Conservation (phyloP, 805 yeast species). For the Saccharomycopsis babjevae region DNA sequence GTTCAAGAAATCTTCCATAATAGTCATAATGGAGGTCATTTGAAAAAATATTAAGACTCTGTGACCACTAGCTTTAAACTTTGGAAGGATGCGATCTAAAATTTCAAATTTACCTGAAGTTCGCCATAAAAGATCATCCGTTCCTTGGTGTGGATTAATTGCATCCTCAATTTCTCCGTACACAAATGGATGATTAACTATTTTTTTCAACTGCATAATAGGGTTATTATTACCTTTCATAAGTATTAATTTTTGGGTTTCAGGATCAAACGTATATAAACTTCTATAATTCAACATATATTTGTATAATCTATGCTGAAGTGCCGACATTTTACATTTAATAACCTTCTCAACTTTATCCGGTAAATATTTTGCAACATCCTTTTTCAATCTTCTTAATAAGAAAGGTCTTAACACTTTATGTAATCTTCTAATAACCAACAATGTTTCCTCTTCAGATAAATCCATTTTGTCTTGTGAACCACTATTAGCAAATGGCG, state of each 20-base stretch:
- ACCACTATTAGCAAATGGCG: constrained; percentile 82
- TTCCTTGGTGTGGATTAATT: constrained; percentile 50
- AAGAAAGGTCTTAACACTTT: constrained; percentile 80
- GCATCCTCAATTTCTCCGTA: constrained; percentile 72
- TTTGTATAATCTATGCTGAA: constrained; percentile 60
- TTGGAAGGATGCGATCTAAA: constrained; percentile 64
- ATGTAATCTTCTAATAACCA: constrained; percentile 76
- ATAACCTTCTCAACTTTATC: constrained; percentile 76
- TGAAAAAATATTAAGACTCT: constrained; percentile 76
- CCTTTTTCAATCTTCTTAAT: constrained; percentile 74
- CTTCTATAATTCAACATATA: constrained; percentile 69
- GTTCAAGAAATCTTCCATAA: constrained; percentile 76
- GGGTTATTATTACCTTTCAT: constrained; percentile 72
- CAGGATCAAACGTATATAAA: constrained; percentile 48
- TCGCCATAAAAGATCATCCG: constrained; percentile 65
- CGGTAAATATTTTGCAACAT: constrained; percentile 79
- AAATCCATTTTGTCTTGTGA: constrained; percentile 70
- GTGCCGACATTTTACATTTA: constrained; percentile 66
- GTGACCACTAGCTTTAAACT: constrained; percentile 64
- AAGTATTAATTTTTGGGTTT: constrained; percentile 43
- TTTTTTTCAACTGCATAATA: constrained; percentile 76
- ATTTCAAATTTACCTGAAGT: constrained; percentile 74
- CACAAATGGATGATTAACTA: constrained; percentile 82
- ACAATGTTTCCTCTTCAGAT: constrained; percentile 76
- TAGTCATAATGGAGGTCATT: constrained; percentile 86